These are phyloP conservation scores for Aureoboletus auriporus DNA, from an alignment of 768 basidiomycete species.

Conservation along the genomic window DNA sequence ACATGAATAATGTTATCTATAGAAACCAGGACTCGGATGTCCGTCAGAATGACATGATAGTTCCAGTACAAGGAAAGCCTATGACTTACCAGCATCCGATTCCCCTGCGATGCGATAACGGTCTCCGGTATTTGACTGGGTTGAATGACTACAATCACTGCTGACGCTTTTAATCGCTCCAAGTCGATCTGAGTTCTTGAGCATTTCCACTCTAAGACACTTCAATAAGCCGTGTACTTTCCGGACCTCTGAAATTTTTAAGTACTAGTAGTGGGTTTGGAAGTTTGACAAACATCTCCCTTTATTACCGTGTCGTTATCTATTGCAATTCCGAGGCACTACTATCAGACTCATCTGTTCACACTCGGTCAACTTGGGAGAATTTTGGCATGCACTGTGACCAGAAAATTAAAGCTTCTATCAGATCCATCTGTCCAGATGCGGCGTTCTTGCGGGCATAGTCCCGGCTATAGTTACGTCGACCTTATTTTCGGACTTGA, in stretches of 20 bases:
- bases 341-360: slow-evolving; percentile 45
- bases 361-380: too few species aligned
- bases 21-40: slow-evolving; percentile 2
- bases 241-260: not conserved
- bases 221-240: slow-evolving; percentile 3
- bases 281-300: not conserved
- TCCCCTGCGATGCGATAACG: slow-evolving; percentile 50
- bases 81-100: slow-evolving; percentile 35
- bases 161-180: slow-evolving; percentile 33
- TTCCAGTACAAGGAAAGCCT: not conserved
- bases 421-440: too few species aligned
- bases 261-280: slow-evolving; percentile 4
- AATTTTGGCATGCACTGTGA: too few species aligned
- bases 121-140: slow-evolving; percentile 47
- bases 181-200: slow-evolving; percentile 1
- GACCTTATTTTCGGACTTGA: too few species aligned
- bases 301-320: slow-evolving; percentile 31
- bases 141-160: slow-evolving; percentile 55
- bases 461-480: too few species aligned
- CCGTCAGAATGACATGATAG: not conserved
- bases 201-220: slow-evolving; percentile 1
- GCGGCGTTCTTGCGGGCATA: too few species aligned
- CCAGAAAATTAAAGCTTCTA: too few species aligned
- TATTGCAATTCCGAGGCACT: slow-evolving; percentile 52
- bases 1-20: slow-evolving; percentile 10